These are phyloP conservation scores for Blastocystis sp. DNA, from an alignment of 352 stramenopile species.

Conservation along the genomic window DNA sequence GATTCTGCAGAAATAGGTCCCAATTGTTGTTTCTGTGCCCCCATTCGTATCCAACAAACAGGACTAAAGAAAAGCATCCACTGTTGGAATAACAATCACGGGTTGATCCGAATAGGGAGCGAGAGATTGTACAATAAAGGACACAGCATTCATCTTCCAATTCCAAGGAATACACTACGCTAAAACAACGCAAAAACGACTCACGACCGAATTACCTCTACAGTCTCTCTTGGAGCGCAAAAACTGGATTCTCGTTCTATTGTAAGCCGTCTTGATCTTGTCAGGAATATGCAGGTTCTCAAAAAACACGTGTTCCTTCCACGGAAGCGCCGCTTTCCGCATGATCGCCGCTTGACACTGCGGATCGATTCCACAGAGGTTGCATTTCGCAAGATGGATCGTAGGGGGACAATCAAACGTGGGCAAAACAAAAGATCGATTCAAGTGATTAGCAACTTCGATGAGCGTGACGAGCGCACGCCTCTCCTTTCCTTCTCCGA, in stretches of 20 bases:
- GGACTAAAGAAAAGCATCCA: slow-evolving; percentile 20
- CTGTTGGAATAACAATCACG: background rate
- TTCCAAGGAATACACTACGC: slow-evolving; percentile 7
- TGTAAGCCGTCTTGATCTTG: too few species aligned
- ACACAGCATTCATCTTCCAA: background rate
- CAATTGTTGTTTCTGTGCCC: background rate
- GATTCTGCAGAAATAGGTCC: background rate
- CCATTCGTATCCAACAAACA: background rate
- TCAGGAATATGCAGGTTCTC: background rate
- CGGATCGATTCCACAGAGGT: slow-evolving; percentile 16
- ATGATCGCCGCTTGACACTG: background rate
- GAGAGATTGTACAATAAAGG: background rate
- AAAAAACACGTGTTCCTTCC: slow-evolving; percentile 54
- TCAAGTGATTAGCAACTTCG: slow-evolving; percentile 2
- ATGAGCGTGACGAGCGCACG: background rate
- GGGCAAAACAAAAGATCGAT: slow-evolving; percentile 15
- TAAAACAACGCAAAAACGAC: background rate
- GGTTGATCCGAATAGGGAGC: background rate
- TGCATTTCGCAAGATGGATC: background rate
- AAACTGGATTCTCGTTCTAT: too few species aligned
- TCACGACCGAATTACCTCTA: background rate
- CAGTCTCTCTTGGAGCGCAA: too few species aligned
- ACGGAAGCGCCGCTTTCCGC: background rate
- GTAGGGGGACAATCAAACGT: background rate
- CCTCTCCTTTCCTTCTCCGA: background rate